Percentiles rank a stretch among this genome's conserved stretches.
Conservation (phyloP, 805 yeast species). For the Candida berthetii region DNA sequence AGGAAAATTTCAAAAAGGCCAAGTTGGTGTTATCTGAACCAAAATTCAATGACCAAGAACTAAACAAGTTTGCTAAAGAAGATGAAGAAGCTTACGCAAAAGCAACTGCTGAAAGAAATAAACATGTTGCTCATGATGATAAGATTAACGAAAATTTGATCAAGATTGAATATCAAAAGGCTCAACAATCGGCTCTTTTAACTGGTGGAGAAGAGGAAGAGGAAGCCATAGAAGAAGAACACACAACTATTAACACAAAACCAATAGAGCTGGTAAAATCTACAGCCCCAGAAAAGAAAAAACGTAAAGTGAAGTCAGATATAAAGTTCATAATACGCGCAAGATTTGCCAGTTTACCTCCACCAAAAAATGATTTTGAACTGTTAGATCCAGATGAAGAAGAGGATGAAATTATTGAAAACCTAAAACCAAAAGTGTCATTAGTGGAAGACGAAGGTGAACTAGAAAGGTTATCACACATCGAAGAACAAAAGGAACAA, state of each 20-base stretch:
- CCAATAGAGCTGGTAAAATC: neutral
- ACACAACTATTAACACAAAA: neutral
- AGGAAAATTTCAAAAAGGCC: conserved; percentile 8
- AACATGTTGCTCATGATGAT: conserved; percentile 5
- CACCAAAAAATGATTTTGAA: conserved; percentile 43
- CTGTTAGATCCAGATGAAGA: conserved; percentile 27
- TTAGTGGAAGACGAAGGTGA: conserved; percentile 16
- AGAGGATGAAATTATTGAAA: conserved; percentile 10
- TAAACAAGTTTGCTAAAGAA: conserved; percentile 9
- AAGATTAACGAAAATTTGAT: conserved; percentile 26
- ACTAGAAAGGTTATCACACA: conserved; percentile 8
- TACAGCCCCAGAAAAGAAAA: neutral
- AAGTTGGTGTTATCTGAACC: conserved; percentile 29
- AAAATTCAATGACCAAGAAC: conserved; percentile 13
- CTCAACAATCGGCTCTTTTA: conserved; percentile 28
- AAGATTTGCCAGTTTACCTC: conserved; percentile 27
- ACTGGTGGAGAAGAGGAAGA: conserved; percentile 10
- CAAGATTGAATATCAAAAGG: conserved; percentile 31
- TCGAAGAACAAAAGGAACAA: conserved; percentile 8
- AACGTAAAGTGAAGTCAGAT: neutral
- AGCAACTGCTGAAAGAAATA: conserved; percentile 7
- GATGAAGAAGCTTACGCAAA: conserved; percentile 8
- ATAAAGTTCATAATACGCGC: conserved; percentile 6
- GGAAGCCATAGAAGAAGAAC: neutral
- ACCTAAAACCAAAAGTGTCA: neutral